Evolutionary conservation across 2,329 filamentous ascomycete species (phyloP).

Genomic region (Acrodontium crateriforme): DNA sequence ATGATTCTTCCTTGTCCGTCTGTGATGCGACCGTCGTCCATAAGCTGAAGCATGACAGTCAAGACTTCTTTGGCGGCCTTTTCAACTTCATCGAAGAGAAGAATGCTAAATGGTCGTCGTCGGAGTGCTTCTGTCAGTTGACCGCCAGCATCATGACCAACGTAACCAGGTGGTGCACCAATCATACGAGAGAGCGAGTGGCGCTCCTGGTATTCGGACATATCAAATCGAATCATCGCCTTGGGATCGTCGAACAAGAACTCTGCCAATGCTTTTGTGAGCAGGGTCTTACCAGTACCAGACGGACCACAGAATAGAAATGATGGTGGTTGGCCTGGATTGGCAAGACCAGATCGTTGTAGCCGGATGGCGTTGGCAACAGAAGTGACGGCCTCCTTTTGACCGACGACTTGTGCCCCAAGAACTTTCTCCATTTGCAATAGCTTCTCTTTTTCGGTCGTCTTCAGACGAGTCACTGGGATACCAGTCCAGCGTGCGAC

Average conservation of each 20-base stretch:
- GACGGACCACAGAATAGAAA: conserved; percentile 99
- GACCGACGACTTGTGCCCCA: conserved; percentile 73
- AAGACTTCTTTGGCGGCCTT: conserved; percentile 97
- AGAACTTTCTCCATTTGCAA: conserved; percentile 89
- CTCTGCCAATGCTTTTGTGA: conserved; percentile 93
- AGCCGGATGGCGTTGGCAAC: conserved; percentile 94
- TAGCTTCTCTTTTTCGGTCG: conserved; percentile 96
- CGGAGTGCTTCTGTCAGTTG: conserved; percentile 91
- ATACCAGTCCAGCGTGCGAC: conserved; percentile 97
- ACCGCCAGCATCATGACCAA: conserved; percentile 89
- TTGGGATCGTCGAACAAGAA: conserved; percentile 97
- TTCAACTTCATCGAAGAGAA: conserved; percentile 95
- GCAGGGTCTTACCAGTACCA: conserved; percentile 91
- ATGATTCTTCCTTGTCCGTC: conserved; percentile 92
- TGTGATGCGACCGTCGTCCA: conserved; percentile 97
- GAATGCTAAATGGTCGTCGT: conserved; percentile 89
- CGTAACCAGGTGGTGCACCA: conserved; percentile 89
- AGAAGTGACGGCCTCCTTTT: conserved; percentile 81
- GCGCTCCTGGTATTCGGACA: conserved; percentile 98
- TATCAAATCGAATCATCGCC: conserved; percentile 97
- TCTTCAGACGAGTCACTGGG: conserved; percentile 83
- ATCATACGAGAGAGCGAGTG: conserved; percentile 96
- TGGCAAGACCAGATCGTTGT: conserved; percentile 83
- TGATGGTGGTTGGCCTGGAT: conserved; percentile 91
- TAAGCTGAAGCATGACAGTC: conserved; percentile 94